phyloP scores from a whole-genome alignment of 441 rosid species.

The Gossypium lobatum region DNA sequence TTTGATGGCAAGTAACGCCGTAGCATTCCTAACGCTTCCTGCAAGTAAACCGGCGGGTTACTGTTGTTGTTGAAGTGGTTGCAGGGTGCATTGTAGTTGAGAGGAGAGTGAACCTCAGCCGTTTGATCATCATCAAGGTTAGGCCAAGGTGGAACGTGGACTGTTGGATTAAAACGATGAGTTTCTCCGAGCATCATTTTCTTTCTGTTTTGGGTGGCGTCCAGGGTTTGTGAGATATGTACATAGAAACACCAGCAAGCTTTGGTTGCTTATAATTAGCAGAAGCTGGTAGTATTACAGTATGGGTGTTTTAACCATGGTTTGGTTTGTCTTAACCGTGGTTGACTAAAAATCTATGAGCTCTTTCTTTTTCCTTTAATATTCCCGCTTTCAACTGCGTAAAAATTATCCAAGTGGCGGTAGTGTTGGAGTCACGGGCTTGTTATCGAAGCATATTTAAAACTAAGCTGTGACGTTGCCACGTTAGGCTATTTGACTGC shows the following conservation, averaged over 20 bases:
- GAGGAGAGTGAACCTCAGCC: constrained; percentile 30
- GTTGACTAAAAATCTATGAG: constrained; percentile 25
- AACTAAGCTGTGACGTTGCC: constrained; percentile 13
- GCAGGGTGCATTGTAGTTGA: constrained; percentile 22
- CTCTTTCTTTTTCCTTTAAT: background rate
- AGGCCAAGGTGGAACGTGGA: constrained; percentile 59
- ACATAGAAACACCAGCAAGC: constrained; percentile 22
- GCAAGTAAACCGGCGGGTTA: constrained; percentile 28
- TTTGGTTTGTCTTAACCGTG: constrained; percentile 30
- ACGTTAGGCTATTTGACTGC: constrained; percentile 1
- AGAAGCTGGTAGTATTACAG: constrained; percentile 19
- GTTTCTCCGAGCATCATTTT: constrained; percentile 75
- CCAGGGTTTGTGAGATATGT: constrained; percentile 15
- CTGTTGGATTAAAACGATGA: constrained; percentile 40
- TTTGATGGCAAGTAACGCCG: constrained; percentile 44
- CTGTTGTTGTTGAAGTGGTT: constrained; percentile 21
- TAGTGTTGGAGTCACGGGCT: background rate
- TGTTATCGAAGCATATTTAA: constrained; percentile 12
- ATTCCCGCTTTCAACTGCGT: constrained; percentile 25
- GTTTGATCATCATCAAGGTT: constrained; percentile 41
- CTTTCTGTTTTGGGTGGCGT: background rate
- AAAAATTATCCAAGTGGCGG: constrained; percentile 13
- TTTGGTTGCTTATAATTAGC: constrained; percentile 40
- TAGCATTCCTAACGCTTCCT: constrained; percentile 50
- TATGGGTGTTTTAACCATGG: constrained; percentile 35